These are phyloP conservation scores for Mycena crocata DNA, from an alignment of 768 basidiomycete genomes.

Conservation along the genomic window DNA sequence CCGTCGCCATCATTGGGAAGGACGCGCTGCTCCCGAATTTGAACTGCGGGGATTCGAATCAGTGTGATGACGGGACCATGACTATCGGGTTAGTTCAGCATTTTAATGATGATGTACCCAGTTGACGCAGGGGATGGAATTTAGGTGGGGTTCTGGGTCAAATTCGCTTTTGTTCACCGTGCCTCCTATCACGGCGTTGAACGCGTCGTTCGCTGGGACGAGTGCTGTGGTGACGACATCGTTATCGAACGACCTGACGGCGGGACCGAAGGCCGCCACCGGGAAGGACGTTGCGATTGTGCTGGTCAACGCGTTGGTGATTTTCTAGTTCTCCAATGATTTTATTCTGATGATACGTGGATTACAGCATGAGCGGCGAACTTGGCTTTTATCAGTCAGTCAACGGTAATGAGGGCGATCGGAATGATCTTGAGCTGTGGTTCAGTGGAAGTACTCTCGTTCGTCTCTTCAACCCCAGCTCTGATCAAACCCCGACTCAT, in stretches of 20 bases:
- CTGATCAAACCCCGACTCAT: slow-evolving; percentile 37
- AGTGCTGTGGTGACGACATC: slow-evolving; percentile 56
- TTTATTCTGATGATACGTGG: slow-evolving; percentile 31
- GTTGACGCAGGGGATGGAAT: slow-evolving; percentile 32
- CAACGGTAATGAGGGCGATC: slow-evolving; percentile 71
- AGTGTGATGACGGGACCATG: slow-evolving; percentile 70
- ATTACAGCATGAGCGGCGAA: slow-evolving; percentile 61
- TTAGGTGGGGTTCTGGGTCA: slow-evolving; percentile 65
- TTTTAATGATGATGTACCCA: slow-evolving; percentile 30
- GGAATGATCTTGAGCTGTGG: slow-evolving; percentile 70
- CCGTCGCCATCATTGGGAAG: slow-evolving; percentile 69
- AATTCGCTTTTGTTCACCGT: slow-evolving; percentile 59
- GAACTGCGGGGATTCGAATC: slow-evolving; percentile 60
- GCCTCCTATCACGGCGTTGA: slow-evolving; percentile 61
- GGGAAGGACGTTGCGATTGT: slow-evolving; percentile 70
- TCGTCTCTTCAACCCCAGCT: slow-evolving; percentile 1
- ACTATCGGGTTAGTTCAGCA: slow-evolving; percentile 64
- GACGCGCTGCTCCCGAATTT: slow-evolving; percentile 65
- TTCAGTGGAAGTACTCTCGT: slow-evolving; percentile 63
- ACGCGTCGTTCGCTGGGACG: slow-evolving; percentile 47
- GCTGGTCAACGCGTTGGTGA: slow-evolving; percentile 65
- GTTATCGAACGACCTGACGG: slow-evolving; percentile 55
- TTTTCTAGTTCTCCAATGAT: slow-evolving; percentile 42
- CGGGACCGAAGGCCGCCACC: slow-evolving; percentile 52
- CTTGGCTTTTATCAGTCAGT: slow-evolving; percentile 69